Conservation (phyloP, 768 basidiomycete genomes). For the Ramaria sp. region DNA sequence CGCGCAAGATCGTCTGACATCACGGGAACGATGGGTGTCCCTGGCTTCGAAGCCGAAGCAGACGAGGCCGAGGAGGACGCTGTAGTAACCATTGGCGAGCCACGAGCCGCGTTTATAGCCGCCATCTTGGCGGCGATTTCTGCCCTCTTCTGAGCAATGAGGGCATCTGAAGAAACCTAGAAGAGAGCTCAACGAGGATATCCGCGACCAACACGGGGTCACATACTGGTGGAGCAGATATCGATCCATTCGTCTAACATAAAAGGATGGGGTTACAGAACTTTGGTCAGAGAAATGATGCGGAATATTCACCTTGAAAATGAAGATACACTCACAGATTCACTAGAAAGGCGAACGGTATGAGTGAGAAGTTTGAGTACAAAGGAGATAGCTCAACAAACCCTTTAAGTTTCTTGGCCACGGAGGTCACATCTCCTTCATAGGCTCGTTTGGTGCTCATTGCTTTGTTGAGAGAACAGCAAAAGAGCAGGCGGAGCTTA, state of each 20-base stretch:
- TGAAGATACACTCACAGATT: conserved; percentile 51
- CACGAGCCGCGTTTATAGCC: conserved; percentile 40
- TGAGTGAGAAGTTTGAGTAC: not conserved
- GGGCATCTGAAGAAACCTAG: conserved; percentile 43
- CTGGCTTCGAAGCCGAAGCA: conserved; percentile 29
- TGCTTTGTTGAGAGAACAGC: no score
- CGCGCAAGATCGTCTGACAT: conserved; percentile 54
- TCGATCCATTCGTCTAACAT: conserved; percentile 43
- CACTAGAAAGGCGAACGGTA: conserved; percentile 30
- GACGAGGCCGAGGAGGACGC: conserved; percentile 19
- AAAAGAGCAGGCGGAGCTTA: not conserved
- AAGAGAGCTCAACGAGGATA: not conserved
- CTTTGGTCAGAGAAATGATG: conserved; percentile 41
- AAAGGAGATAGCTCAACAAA: conserved; percentile 21
- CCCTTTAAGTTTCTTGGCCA: conserved; percentile 36
- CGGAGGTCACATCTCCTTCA: conserved; percentile 6
- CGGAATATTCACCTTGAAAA: conserved; percentile 62
- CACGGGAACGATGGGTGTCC: conserved; percentile 28
- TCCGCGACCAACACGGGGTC: not conserved
- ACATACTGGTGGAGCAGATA: conserved; percentile 33
- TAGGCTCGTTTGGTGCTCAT: conserved; percentile 10
- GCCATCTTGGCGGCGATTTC: conserved; percentile 82
- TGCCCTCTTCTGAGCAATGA: conserved; percentile 75
- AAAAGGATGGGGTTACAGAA: conserved; percentile 53
- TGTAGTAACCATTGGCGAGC: conserved; percentile 18